These are phyloP conservation scores for Crithidia sp. DNA, from an alignment of 208 protist species.

Conservation along the genomic window DNA sequence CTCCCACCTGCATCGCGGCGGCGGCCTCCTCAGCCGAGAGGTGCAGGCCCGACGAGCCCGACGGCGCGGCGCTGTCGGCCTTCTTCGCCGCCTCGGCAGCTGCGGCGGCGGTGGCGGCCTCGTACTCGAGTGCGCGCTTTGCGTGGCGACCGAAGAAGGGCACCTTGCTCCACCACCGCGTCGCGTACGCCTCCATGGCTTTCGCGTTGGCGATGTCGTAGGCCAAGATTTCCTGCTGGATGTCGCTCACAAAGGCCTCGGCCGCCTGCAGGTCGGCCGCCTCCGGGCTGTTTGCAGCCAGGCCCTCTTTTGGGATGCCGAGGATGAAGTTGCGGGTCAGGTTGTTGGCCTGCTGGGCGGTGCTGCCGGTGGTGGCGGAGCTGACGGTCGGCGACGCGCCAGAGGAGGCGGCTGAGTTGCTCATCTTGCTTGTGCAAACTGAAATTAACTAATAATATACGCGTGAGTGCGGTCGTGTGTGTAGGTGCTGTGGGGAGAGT, in stretches of 20 bases:
- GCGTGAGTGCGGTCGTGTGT: no score
- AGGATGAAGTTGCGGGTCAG: conserved; percentile 78
- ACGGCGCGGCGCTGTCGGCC: not conserved
- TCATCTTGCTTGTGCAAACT: conserved; percentile 6
- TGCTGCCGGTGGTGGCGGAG: conserved; percentile 28
- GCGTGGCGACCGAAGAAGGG: conserved; percentile 62
- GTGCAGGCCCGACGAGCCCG: conserved; percentile 21
- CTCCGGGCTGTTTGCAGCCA: conserved; percentile 55
- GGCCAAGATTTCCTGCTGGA: conserved; percentile 79
- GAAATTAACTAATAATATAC: no score
- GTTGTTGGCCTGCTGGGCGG: conserved; percentile 51
- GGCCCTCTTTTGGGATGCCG: conserved; percentile 67
- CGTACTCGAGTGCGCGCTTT: conserved; percentile 38
- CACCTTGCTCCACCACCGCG: conserved; percentile 57
- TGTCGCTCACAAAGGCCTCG: conserved; percentile 80
- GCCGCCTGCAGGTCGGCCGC: conserved; percentile 72
- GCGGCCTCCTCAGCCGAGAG: conserved; percentile 28
- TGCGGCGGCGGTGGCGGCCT: conserved; percentile 28
- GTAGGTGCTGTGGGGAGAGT: no score
- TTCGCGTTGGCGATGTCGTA: conserved; percentile 85
- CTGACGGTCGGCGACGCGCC: conserved; percentile 20
- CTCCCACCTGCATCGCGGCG: conserved; percentile 34
- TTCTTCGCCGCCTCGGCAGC: conserved; percentile 10
- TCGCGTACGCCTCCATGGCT: conserved; percentile 75
- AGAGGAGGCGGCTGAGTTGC: conserved; percentile 12